Conservation (phyloP, 116 monocot species). For the Papilionanthe hybrid region DNA sequence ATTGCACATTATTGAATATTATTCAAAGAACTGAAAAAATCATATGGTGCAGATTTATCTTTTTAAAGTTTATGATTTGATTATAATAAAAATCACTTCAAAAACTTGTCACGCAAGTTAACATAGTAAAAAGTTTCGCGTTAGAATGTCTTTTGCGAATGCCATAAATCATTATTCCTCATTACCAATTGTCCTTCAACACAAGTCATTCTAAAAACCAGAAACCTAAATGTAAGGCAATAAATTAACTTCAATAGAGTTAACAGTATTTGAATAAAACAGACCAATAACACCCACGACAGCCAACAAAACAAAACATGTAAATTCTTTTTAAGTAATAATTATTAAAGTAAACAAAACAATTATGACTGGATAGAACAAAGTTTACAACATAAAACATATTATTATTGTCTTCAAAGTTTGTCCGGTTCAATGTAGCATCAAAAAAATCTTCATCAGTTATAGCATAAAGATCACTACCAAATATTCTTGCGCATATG, state of each 20-base stretch:
- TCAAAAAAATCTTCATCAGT: slow-evolving; percentile 43
- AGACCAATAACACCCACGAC: background rate
- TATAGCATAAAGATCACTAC: too few species aligned
- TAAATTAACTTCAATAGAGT: background rate
- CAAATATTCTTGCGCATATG: background rate
- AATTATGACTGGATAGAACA: slow-evolving; percentile 18
- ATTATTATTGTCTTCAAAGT: slow-evolving; percentile 88
- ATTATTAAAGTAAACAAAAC: background rate
- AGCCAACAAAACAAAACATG: background rate
- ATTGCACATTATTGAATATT: background rate
- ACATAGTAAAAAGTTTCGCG: background rate
- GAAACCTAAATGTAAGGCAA: background rate
- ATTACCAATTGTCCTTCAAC: too few species aligned
- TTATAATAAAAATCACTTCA: background rate
- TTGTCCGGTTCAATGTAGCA: slow-evolving; percentile 82
- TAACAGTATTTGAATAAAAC: background rate
- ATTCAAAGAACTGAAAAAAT: background rate
- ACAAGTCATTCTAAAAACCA: too few species aligned
- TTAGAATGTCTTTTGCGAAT: background rate
- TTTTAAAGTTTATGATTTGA: background rate
- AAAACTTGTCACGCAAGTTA: background rate
- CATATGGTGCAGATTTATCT: background rate
- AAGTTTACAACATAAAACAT: slow-evolving; percentile 76
- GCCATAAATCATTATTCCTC: too few species aligned
- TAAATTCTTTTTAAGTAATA: background rate